Percentiles rank a stretch among this genome's conserved stretches.
phyloP scores from a whole-genome alignment of 73 alveolate species.

The Paramecium biaurelia region DNA sequence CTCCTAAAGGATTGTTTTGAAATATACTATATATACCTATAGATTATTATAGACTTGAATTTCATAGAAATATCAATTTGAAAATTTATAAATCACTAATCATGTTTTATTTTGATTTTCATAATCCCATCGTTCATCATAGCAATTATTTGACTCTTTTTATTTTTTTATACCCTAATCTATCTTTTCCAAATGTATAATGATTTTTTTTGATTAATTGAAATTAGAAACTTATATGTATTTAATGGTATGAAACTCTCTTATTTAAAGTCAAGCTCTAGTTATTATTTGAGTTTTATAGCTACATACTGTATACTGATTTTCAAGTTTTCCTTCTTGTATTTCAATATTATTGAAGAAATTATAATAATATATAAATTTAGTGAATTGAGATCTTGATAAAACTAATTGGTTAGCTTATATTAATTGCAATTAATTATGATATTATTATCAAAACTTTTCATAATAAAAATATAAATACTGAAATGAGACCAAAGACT shows the following conservation, averaged over 20 bases:
- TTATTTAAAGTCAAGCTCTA: too few species aligned
- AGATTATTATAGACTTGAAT: background rate
- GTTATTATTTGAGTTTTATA: too few species aligned
- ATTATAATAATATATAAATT: background rate
- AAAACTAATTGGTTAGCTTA: too few species aligned
- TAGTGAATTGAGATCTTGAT: background rate
- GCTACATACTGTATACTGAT: too few species aligned
- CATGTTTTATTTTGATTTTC: background rate
- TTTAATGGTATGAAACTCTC: too few species aligned
- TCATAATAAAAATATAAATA: background rate
- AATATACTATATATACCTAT: background rate
- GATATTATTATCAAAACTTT: background rate
- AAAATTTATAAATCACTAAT: background rate
- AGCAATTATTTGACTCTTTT: too few species aligned
- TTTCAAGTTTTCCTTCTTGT: too few species aligned
- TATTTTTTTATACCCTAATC: too few species aligned
- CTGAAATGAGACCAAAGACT: background rate
- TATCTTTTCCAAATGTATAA: too few species aligned
- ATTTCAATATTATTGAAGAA: background rate
- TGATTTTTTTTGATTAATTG: too few species aligned
- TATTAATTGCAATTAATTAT: background rate
- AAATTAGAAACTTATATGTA: too few species aligned
- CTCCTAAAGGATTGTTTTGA: slow-evolving; percentile 1
- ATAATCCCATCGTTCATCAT: background rate
- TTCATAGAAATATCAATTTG: background rate